Base-by-base conservation (phyloP, 768 basidiomycete genomes). In the Tylopilus subfusipes region DNA sequence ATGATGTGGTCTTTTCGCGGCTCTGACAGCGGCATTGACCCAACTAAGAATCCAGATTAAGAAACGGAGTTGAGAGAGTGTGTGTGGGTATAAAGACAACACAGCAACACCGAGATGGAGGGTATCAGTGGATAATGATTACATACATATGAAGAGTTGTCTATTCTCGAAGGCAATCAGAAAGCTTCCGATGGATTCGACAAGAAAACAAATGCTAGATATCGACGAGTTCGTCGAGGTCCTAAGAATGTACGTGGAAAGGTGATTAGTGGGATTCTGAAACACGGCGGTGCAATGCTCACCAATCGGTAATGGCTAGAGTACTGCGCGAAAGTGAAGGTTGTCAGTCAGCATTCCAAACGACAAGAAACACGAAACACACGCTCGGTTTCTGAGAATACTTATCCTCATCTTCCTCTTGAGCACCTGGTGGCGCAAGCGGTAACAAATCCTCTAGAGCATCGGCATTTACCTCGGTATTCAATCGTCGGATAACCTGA, bases 221-320 rank as follows among this genome's bases (percentile, higher is more conserved):
- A 30, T 67, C 59, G 52, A 67, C 42, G 0, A 33, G 34, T 21
- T 67, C 66, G 24, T 66, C 55, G 6, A 67, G 64, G 38, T 67
- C 53, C 66, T 67, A 24, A 21, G 22, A 11, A 16, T 42, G 40
- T 14, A 11, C 14, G 34, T 16, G 21, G n/a, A n/a, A 43, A 12
- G 10, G 16, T 46, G 24, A 50, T 54, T 12, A 54, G 48, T 16
- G 19, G 34, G 12, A 34, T 31, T 38, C 13, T 30, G 25, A 31
- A 25, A 40, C 12, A 25, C 25, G 29, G 14, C 9, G n/a, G 19
- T n/a, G 5, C 13, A 13, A 10, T 40, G 50, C 62, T 55, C 24
- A 68, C 66, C 21, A 68, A 42, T 39, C 47, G 63, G 39, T 52
- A 60, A 30, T 64, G 66, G 25, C 67, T 68, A 9, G 67, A 55